A percentile compares a stretch with the other conserved stretches of the same genome.
Conservation (phyloP, 2,329 filamentous ascomycete genomes). For the Monilinia fructigena region DNA sequence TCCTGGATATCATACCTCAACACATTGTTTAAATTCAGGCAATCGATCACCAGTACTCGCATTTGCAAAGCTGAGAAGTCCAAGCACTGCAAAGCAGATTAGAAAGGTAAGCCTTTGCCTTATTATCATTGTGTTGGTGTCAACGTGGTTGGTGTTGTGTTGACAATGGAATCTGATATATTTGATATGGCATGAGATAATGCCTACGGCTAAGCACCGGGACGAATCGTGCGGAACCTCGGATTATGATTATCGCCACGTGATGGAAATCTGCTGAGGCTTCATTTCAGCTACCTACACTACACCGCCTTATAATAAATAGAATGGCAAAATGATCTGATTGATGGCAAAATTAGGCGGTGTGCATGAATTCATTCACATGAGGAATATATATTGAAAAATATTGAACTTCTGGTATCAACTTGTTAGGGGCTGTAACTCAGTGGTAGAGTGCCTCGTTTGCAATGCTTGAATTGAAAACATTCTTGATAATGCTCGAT, state of each 20-base stretch:
- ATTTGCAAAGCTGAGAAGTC: constrained; percentile 46
- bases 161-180: constrained; percentile 6
- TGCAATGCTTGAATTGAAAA: no score
- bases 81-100: constrained; percentile 26
- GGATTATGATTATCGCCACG: background rate
- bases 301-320: no score
- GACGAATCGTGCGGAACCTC: background rate
- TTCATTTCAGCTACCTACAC: no score
- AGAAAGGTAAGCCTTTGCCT: constrained; percentile 27
- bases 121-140: constrained; percentile 31
- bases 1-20: constrained; percentile 57
- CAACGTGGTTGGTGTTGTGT: constrained; percentile 2
- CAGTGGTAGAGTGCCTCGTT: no score
- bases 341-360: no score
- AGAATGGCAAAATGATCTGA: no score
- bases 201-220: background rate
- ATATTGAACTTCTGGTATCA: no score
- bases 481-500: no score
- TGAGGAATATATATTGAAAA: no score
- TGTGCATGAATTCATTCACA: no score
- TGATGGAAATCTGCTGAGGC: background rate
- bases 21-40: constrained; percentile 83
- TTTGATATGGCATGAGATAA: background rate
- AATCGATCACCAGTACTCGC: constrained; percentile 83
- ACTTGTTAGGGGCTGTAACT: no score